Evolutionary conservation across 176 grass and related monocot species (phyloP).

Genomic region (Oryza longistaminata): DNA sequence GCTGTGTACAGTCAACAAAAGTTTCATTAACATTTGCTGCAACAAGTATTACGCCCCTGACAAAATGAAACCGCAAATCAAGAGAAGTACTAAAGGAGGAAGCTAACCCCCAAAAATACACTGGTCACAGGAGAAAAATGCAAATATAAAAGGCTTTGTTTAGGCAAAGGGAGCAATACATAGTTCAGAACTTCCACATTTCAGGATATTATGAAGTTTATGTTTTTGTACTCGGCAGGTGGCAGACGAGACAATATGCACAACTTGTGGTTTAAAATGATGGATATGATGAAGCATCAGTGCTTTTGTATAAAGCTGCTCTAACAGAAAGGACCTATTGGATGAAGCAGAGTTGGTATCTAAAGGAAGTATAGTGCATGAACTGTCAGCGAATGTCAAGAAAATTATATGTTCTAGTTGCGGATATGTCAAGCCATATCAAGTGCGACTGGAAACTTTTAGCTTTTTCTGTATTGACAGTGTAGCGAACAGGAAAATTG

Average conservation of each 20-base stretch:
- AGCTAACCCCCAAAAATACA: slow-evolving; percentile 17
- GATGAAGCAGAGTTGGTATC: background rate
- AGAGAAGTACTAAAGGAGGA: background rate
- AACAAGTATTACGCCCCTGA: background rate
- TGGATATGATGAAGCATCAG: slow-evolving; percentile 4
- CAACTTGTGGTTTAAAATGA: background rate
- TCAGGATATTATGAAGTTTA: background rate
- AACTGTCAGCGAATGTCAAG: background rate
- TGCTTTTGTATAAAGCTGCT: slow-evolving; percentile 20
- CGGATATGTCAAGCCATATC: slow-evolving; percentile 27
- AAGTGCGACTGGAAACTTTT: background rate
- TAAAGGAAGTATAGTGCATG: background rate
- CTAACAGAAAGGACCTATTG: background rate
- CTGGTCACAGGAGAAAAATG: no score
- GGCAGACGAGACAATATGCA: background rate
- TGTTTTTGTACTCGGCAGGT: background rate
- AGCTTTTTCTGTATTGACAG: slow-evolving; percentile 15
- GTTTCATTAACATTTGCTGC: slow-evolving; percentile 18
- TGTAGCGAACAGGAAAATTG: background rate
- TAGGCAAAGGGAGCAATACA: background rate
- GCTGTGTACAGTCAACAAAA: slow-evolving; percentile 55
- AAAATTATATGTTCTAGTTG: slow-evolving; percentile 18
- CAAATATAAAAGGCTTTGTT: background rate
- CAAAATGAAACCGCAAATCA: background rate
- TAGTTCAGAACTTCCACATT: background rate